Percentiles rank a stretch among this genome's conserved stretches.
Conservation (phyloP, 2,329 filamentous ascomycete species). For the Chrysoporthe cubensis region DNA sequence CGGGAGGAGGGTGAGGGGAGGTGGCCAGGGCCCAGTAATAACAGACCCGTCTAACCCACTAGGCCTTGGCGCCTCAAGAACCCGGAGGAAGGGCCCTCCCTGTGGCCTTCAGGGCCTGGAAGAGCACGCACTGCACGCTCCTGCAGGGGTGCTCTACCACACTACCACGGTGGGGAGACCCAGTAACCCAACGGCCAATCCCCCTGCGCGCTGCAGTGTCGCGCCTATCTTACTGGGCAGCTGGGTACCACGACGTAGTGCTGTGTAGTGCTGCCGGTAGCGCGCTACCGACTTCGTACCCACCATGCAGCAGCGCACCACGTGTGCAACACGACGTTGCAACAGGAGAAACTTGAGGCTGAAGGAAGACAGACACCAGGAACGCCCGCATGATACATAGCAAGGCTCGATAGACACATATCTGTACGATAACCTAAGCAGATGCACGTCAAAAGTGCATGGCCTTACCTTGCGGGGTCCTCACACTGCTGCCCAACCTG, state of each 20-base stretch:
- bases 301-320: background rate
- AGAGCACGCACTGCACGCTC: background rate
- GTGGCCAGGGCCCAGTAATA: conserved; percentile 3
- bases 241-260: background rate
- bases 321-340: background rate
- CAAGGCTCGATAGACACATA: too few relatives aligned
- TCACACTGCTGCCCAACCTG: too few relatives aligned
- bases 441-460: too few relatives aligned
- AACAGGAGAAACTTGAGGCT: background rate
- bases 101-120: background rate
- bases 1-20: conserved; percentile 9
- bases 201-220: background rate
- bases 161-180: background rate
- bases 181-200: background rate
- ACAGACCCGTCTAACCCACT: background rate
- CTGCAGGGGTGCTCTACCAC: background rate
- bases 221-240: conserved; percentile 1
- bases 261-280: background rate
- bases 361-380: too few relatives aligned
- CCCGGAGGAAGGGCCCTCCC: too few relatives aligned
- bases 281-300: background rate
- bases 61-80: background rate
- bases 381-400: too few relatives aligned
- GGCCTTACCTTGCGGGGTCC: too few relatives aligned
- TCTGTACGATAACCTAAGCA: too few relatives aligned